These are phyloP conservation scores for Clarireedia homoeocarpa DNA, from an alignment of 2,329 filamentous ascomycete species.

Conservation along the genomic window DNA sequence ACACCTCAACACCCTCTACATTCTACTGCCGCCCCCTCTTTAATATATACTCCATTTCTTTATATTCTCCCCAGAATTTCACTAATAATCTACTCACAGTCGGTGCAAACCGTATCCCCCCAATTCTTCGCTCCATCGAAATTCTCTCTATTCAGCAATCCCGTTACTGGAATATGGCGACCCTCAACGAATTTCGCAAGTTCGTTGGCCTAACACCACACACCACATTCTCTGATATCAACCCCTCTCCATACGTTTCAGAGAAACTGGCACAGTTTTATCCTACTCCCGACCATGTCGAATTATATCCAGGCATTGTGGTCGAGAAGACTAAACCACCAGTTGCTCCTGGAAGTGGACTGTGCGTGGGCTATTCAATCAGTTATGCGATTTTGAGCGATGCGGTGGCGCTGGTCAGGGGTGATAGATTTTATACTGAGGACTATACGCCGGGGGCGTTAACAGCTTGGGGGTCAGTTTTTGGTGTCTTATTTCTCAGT, in stretches of 20 bases:
- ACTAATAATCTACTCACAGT: constrained; percentile 28
- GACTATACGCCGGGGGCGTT: constrained; percentile 52
- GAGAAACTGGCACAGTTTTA: constrained; percentile 60
- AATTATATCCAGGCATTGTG: constrained; percentile 62
- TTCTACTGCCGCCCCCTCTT: too few relatives aligned
- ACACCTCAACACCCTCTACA: too few relatives aligned
- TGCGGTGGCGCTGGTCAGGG: constrained; percentile 50
- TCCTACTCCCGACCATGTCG: constrained; percentile 48
- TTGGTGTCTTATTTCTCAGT: constrained; percentile 29
- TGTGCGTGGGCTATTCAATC: constrained; percentile 45
- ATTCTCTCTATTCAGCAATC: constrained; percentile 41
- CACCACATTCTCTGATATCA: constrained; percentile 43
- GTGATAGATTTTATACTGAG: constrained; percentile 47
- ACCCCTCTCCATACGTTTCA: constrained; percentile 33
- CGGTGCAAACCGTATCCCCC: constrained; percentile 41
- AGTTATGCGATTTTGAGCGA: constrained; percentile 51
- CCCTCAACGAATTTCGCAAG: constrained; percentile 35
- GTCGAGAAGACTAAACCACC: constrained; percentile 48
- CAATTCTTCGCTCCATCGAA: constrained; percentile 39
- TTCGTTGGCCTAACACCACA: constrained; percentile 44
- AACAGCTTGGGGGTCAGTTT: constrained; percentile 71
- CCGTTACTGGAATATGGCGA: constrained; percentile 35
- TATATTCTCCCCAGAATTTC: too few relatives aligned
- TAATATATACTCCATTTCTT: too few relatives aligned
- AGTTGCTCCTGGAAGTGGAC: constrained; percentile 43